A percentile compares a stretch with the other conserved stretches of the same genome.
Conservation (phyloP, 176 grass and related monocot genomes). For the Eleusine coracana region DNA sequence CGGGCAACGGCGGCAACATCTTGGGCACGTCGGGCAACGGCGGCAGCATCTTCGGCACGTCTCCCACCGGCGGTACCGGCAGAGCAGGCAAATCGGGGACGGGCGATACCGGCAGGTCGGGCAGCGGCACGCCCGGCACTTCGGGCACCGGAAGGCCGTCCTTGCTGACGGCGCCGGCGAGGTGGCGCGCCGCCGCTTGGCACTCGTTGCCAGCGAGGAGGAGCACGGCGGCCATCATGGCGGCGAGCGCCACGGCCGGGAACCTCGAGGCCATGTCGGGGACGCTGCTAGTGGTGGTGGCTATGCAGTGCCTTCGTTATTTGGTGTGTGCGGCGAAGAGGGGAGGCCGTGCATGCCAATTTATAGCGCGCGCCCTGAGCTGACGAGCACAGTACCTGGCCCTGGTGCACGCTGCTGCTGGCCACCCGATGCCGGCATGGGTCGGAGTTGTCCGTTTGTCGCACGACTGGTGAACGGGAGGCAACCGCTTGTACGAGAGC, state of each 20-base stretch:
- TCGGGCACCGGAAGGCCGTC: conserved; percentile 13
- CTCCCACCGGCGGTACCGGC: neutral
- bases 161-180: neutral
- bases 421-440: conserved; percentile 35
- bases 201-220: conserved; percentile 26
- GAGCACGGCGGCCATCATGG: neutral
- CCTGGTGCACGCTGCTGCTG: neutral
- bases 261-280: neutral
- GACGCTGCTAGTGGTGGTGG: neutral
- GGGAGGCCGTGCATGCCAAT: conserved; percentile 10
- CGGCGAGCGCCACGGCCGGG: conserved; percentile 25
- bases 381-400: neutral
- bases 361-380: conserved; percentile 23
- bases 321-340: neutral
- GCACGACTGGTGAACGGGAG: conserved; percentile 13
- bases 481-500: neutral
- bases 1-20: neutral
- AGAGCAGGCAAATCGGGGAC: neutral
- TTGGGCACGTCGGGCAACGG: neutral
- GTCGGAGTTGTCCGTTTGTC: neutral
- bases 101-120: neutral
- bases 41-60: neutral
- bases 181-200: conserved; percentile 45
- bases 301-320: neutral
- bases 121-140: neutral